phyloP scores from a whole-genome alignment of 352 stramenopile species.

The Blastocystis sp. region DNA sequence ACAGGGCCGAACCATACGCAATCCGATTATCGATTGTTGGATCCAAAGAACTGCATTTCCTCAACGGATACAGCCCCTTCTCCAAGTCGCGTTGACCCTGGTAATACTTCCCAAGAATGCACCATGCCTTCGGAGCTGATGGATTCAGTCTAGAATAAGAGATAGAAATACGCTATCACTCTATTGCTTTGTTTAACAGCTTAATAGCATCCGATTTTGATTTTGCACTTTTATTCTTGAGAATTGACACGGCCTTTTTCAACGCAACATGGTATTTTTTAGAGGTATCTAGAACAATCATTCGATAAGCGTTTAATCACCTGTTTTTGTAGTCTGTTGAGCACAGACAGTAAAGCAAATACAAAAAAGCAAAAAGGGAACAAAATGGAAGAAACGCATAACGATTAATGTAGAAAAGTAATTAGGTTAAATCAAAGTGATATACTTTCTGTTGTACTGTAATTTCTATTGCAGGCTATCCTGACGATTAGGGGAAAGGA shows the following conservation, averaged over 20 bases:
- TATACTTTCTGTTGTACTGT: background rate
- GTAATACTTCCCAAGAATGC: constrained; percentile 50
- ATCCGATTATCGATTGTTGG: background rate
- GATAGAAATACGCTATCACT: background rate
- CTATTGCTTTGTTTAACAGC: background rate
- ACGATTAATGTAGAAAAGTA: background rate
- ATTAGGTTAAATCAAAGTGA: background rate
- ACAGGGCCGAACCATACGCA: background rate
- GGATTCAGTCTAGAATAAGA: background rate
- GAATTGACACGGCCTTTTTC: constrained; percentile 42
- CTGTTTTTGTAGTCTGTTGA: background rate
- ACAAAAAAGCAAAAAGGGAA: background rate
- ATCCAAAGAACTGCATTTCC: constrained; percentile 16
- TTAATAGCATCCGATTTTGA: constrained; percentile 35
- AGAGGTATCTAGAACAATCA: background rate
- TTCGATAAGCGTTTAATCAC: background rate
- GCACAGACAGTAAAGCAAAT: background rate
- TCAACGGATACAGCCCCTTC: background rate
- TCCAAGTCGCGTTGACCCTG: constrained; percentile 9
- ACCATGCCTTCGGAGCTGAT: background rate
- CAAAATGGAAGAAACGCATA: background rate
- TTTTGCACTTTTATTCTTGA: constrained; percentile 34
- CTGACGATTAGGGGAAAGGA: background rate
- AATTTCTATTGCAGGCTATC: background rate
- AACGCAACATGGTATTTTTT: constrained; percentile 13